These are phyloP conservation scores for Sordariomycetes sp. DNA, from an alignment of 2,329 filamentous ascomycete species.

Conservation along the genomic window DNA sequence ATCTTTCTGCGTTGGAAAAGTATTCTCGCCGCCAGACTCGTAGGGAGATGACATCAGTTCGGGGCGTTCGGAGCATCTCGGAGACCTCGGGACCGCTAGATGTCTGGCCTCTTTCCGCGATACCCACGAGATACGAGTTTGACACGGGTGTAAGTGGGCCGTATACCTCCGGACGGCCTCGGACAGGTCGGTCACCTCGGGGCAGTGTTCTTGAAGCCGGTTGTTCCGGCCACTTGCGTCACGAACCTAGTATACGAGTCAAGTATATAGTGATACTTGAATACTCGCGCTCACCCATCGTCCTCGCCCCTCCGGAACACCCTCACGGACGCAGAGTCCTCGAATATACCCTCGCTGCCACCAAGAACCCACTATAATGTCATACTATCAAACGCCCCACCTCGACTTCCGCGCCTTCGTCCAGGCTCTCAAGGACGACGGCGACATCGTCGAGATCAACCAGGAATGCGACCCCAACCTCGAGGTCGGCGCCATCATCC, in stretches of 20 bases:
- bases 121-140: background rate
- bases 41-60: background rate
- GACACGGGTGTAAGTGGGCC: background rate
- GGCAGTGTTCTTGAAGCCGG: background rate
- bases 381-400: conserved; percentile 8
- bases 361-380: background rate
- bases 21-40: background rate
- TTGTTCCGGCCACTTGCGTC: background rate
- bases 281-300: background rate
- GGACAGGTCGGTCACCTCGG: background rate
- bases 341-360: no score
- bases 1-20: background rate
- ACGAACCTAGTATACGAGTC: background rate
- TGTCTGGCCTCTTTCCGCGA: background rate
- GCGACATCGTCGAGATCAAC: conserved; percentile 30
- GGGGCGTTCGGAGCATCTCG: background rate
- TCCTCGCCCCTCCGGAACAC: background rate
- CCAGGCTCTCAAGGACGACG: conserved; percentile 24
- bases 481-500: conserved; percentile 31
- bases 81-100: background rate
- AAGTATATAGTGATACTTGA: background rate
- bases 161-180: background rate
- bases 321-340: no score
- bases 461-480: conserved; percentile 26
- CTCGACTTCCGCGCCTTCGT: conserved; percentile 31